A percentile compares a stretch with the other conserved stretches of the same genome.
These are phyloP conservation scores for Daucus carota DNA, from an alignment of 129 eudicot genomes.

Conservation along the genomic window DH1_v3.0 NC_030388.2:15390001-15390500, in stretches of 20 bases:
- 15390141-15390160: no score
- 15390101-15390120: no score
- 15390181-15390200: not conserved
- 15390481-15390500: not conserved
- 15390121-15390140: no score
- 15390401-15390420: slow-evolving; percentile 76
- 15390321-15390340: not conserved
- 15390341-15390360: slow-evolving; percentile 3
- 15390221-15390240: not conserved
- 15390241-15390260: not conserved
- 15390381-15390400: slow-evolving; percentile 72
- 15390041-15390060: no score
- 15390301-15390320: not conserved
- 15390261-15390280: not conserved
- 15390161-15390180: no score
- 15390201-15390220: not conserved
- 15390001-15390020: no score
- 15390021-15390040: no score
- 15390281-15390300: not conserved
- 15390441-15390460: not conserved
- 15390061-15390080: no score
- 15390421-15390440: slow-evolving; percentile 84
- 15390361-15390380: slow-evolving; percentile 36
- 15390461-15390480: not conserved
- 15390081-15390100: no score